Base-by-base conservation (phyloP, 495 filamentous ascomycete genomes). In the Articulospora tetracladia region DNA sequence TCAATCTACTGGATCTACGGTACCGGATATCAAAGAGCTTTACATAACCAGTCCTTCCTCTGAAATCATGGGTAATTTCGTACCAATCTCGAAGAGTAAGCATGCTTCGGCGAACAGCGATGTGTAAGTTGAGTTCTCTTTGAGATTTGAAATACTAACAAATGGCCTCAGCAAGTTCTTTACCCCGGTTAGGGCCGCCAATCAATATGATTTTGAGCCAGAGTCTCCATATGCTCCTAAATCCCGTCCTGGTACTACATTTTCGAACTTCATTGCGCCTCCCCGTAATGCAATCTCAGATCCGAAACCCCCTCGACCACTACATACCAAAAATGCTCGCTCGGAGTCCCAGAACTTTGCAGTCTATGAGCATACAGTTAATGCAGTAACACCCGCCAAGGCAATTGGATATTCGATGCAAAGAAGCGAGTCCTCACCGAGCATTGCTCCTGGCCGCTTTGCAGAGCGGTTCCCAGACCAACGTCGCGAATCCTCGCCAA, bases 131-230 rank as follows among this genome's bases (percentile, higher is more conserved):
- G 3, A 44, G 8, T n/a, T n/a, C 30, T 32, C 13, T 4, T 13
- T 13, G 13, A 6, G 30, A 32, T 32, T 32, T 32, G 30, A 44
- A 44, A 44, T 44, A 15, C 15, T 44, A 44, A 44, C 15, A 4
- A 6, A 44, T 3, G 3, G n/a, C 10, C 15, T n/a, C 39, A 44
- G 39, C 3, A 44, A 19, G 17, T 44, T 44, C 17, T 44, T 44
- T 19, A 17, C 39, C 3, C 39, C 39, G 15, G 11, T 44, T 3
- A 17, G 39, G 13, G 13, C 13, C 15, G 39, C 39, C 39, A 44
- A 44, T n/a, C 59, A 59, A 4, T 63, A 62, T 25, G 60, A 66
- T 44, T 66, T 68, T 39, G 66, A 68, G 44, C 62, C 66, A 15
- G 39, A 28, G n/a, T 39, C 62, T 7, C 59, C 62, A 20, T 47